These are phyloP conservation scores for Globisporangium recalcitrans DNA, from an alignment of 352 stramenopile species.

Conservation along the genomic window DNA sequence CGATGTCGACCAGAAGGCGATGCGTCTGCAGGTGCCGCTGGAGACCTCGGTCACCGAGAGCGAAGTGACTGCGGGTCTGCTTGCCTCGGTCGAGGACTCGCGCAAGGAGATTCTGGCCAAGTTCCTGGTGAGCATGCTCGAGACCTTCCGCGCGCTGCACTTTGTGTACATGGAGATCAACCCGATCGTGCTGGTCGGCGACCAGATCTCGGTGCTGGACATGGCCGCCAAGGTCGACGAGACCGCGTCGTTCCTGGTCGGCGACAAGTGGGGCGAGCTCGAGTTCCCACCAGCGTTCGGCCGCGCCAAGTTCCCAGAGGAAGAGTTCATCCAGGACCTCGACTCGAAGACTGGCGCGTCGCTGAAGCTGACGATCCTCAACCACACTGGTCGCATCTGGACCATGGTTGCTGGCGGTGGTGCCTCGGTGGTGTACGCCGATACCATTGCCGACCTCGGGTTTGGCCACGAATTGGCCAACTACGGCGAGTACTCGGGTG, in stretches of 20 bases:
- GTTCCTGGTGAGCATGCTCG: conserved; percentile 90
- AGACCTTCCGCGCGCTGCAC: conserved; percentile 92
- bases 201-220: conserved; percentile 92
- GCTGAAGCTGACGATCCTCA: conserved; percentile 96
- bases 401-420: conserved; percentile 96
- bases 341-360: conserved; percentile 94
- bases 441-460: conserved; percentile 95
- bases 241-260: conserved; percentile 92
- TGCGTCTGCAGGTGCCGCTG: conserved; percentile 83
- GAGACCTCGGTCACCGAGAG: conserved; percentile 62
- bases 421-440: conserved; percentile 95
- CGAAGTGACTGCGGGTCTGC: conserved; percentile 65
- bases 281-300: conserved; percentile 96
- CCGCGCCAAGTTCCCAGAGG: conserved; percentile 93
- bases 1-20: conserved; percentile 93
- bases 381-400: conserved; percentile 94
- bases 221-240: conserved; percentile 97
- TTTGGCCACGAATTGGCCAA: conserved; percentile 93
- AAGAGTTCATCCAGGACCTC: conserved; percentile 93
- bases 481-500: conserved; percentile 97
- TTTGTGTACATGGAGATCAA: conserved; percentile 99
- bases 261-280: conserved; percentile 90
- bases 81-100: conserved; percentile 75
- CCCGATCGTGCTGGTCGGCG: conserved; percentile 91
- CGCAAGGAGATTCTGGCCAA: conserved; percentile 78